phyloP scores from a whole-genome alignment of 768 basidiomycete species.

The Lentinula boryana region DNA sequence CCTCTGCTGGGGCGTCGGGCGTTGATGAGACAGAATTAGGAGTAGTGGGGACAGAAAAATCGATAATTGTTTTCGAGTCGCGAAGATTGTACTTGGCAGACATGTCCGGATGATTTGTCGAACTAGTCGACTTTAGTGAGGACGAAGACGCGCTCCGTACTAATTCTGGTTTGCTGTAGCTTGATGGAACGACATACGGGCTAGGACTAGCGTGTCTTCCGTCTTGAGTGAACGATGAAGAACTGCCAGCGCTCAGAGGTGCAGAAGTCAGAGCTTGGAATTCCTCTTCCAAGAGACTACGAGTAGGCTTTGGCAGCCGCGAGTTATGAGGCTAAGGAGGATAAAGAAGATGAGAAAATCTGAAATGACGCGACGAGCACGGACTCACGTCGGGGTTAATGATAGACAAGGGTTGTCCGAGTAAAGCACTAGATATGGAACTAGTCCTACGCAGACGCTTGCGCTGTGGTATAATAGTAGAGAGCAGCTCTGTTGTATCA shows the following conservation, averaged over 20 bases:
- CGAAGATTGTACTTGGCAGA: constrained; percentile 28
- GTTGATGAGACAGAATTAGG: background rate
- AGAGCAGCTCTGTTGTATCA: background rate
- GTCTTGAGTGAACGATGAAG: constrained; percentile 1
- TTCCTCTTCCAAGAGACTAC: background rate
- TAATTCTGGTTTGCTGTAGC: constrained; percentile 12
- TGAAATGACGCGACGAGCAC: background rate
- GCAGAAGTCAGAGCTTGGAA: background rate
- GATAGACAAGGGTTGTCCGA: background rate
- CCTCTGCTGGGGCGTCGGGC: background rate
- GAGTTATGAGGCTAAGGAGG: background rate
- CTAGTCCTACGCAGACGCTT: background rate
- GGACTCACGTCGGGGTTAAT: background rate
- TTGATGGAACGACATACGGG: constrained; percentile 1
- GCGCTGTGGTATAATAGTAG: background rate
- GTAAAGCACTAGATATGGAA: background rate
- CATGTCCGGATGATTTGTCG: constrained; percentile 25
- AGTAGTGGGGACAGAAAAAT: constrained; percentile 22
- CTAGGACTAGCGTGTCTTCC: constrained; percentile 1
- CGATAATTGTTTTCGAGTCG: constrained; percentile 26
- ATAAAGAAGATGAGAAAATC: background rate
- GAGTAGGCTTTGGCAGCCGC: background rate
- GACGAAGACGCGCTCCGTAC: constrained; percentile 27
- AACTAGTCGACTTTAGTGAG: constrained; percentile 17
- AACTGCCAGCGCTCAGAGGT: background rate